Percentiles rank a stretch among this genome's conserved stretches.
Evolutionary conservation across 2,329 filamentous ascomycete species (phyloP).

Genomic region (Fusarium zealandicum): DNA sequence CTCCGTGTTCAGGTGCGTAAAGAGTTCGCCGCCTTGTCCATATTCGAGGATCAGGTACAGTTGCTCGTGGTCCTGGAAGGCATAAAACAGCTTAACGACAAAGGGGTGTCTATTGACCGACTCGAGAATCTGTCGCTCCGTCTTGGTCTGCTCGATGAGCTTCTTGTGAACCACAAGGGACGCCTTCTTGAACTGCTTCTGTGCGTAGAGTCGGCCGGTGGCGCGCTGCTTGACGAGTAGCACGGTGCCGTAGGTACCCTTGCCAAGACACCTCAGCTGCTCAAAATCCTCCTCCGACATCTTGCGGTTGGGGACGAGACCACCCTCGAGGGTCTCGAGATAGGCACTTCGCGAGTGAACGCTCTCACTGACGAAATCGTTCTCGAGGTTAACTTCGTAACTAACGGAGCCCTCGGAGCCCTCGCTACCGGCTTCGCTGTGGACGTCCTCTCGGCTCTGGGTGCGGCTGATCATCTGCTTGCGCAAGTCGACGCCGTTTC

Average conservation of each 20-base stretch:
- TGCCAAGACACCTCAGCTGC: slow-evolving; percentile 88
- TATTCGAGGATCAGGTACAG: slow-evolving; percentile 98
- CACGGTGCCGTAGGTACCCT: slow-evolving; percentile 95
- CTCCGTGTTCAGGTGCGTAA: slow-evolving; percentile 91
- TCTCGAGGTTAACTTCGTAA: slow-evolving; percentile 84
- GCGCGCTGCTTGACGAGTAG: slow-evolving; percentile 87
- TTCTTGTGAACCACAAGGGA: slow-evolving; percentile 95
- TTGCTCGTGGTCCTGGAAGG: slow-evolving; percentile 97
- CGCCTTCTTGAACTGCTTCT: slow-evolving; percentile 99
- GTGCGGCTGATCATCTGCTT: slow-evolving; percentile 64
- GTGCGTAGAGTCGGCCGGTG: slow-evolving; percentile 90
- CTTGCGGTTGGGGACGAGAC: slow-evolving; percentile 70
- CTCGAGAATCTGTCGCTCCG: slow-evolving; percentile 92
- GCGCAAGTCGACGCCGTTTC: slow-evolving; percentile 50
- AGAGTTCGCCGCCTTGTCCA: slow-evolving; percentile 94
- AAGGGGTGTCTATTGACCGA: slow-evolving; percentile 97
- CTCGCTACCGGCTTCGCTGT: slow-evolving; percentile 60
- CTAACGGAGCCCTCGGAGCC: slow-evolving; percentile 74
- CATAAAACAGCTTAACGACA: slow-evolving; percentile 97
- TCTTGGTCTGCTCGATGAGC: slow-evolving; percentile 96
- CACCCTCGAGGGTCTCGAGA: slow-evolving; percentile 60
- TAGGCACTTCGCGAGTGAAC: slow-evolving; percentile 55
- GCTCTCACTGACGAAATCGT: slow-evolving; percentile 82
- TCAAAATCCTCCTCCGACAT: slow-evolving; percentile 94
- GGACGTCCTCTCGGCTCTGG: slow-evolving; percentile 63